Base-by-base conservation (phyloP, 768 basidiomycete species). In the Phaeolepiota aurea region DNA sequence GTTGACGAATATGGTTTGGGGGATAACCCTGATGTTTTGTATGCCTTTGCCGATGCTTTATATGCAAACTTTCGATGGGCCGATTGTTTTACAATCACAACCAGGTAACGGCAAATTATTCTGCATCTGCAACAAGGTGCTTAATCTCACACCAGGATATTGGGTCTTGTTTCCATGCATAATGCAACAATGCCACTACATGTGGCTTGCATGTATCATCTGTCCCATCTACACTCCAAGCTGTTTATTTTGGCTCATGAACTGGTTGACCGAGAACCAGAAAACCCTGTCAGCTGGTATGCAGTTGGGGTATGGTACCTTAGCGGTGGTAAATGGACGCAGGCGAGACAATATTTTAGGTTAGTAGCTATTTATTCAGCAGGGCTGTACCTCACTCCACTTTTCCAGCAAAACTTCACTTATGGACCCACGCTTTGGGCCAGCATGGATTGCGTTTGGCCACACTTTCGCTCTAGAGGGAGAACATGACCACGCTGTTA, bases 271-370 rank as follows among this genome's bases (percentile, higher is more conserved):
- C 79, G 78, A 35, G 93, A 97, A 55, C 93, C 96, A 0, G 88
- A 92, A 54, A 84, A 87, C 32, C 82, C 91, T 0, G 76, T 89
- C 40, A 93, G 89, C 50, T 99, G 96, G 96, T 99, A 98, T 61
- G 90, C 96, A 3, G 96, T 98, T 16, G 96, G 93, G 0, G 79
- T 97, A 15, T 99, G 93, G 87, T 98, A 99, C 62, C 75, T 94
- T 42, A 76, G 82, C 21, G 78, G 79, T 20, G 75, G 76, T 38
- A 88, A 93, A 53, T 99, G 87, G 85, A 67, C 80, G 9, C 88
- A 94, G 51, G 90, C 93, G 2, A 69, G 94, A 50, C 82, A 93
- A 48, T 98, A 93, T 56, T 94, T 98, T 57, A 94, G 92, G 91
- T 90, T 42, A 25, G 39, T 40, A 3, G 15, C 25, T 41, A 3